A percentile compares a stretch with the other conserved stretches of the same genome.
These are phyloP conservation scores for Kockovaella imperatae DNA, from an alignment of 768 basidiomycete species.

Conservation along the genomic window DNA sequence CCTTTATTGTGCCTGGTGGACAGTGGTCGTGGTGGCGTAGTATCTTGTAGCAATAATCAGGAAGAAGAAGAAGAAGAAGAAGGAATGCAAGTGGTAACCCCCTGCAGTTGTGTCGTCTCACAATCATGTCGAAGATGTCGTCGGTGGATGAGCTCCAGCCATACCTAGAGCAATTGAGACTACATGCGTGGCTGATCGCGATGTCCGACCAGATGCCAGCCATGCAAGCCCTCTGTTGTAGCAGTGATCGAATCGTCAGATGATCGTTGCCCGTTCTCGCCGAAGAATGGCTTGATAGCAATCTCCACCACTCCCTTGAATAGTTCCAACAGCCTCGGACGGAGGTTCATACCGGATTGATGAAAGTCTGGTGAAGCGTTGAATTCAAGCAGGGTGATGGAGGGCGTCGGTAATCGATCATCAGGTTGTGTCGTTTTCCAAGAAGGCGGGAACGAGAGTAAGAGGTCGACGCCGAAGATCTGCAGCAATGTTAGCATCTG, in stretches of 20 bases:
- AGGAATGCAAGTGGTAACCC: too few species aligned
- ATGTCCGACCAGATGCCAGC: too few species aligned
- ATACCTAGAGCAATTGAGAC: too few species aligned
- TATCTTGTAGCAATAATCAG: too few species aligned
- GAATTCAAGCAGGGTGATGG: slow-evolving; percentile 72
- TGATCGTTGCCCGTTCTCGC: slow-evolving; percentile 8
- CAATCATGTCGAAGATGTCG: too few species aligned
- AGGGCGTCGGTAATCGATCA: slow-evolving; percentile 17
- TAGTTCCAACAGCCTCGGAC: slow-evolving; percentile 71
- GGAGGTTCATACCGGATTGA: slow-evolving; percentile 73
- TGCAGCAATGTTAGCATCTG: slow-evolving; percentile 4
- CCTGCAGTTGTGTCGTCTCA: too few species aligned
- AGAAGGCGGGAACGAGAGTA: slow-evolving; percentile 52
- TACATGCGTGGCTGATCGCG: too few species aligned
- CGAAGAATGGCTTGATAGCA: slow-evolving; percentile 60
- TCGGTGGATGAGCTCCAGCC: background rate
- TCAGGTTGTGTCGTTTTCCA: background rate
- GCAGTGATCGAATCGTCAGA: slow-evolving; percentile 14
- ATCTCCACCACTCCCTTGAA: slow-evolving; percentile 63
- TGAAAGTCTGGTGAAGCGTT: slow-evolving; percentile 96
- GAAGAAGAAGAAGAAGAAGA: too few species aligned
- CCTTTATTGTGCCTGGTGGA: too few species aligned
- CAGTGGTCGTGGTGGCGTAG: too few species aligned
- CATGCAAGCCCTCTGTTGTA: background rate
- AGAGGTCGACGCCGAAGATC: slow-evolving; percentile 87